Base-by-base conservation (phyloP, 345 rosid genomes). In the Acer yangbiense region DNA sequence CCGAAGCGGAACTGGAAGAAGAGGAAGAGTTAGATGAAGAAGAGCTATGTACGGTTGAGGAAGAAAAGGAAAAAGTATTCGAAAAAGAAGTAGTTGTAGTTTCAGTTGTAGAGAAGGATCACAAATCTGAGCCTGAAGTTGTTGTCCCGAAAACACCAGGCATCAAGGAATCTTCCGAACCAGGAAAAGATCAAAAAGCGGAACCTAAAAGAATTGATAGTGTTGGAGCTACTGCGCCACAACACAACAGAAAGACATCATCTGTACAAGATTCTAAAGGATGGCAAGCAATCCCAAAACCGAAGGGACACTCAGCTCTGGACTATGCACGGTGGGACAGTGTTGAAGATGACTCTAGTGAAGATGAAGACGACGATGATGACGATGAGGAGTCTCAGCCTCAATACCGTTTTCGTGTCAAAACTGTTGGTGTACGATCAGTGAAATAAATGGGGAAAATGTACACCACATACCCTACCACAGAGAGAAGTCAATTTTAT, bases 281-380 rank as follows among this genome's bases (percentile, higher is more conserved):
- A 72, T 95, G 98, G 99, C 88, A 90, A 85, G 87, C 98, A 7
- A 95, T 95, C 70, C 99, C 99, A 44, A 95, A 92, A 83, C 97
- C 99, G 20, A 95, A 95, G 90, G 99, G 99, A 54, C 98, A 95
- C 85, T 90, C 99, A 1, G 52, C 98, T 39, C 86, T 95, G 55
- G 91, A 95, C 84, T 95, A 95, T 77, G 93, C 88, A 5, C 88
- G 98, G 44, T 95, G 99, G 98, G 88, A 93, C 76, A 83, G 83
- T 29, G 98, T 95, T 67, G 90, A 88, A 77, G 92, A 90, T 76
- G 89, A 87, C 73, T 93, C 98, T 2, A 92, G 99, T 70, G 98
- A 92, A 43, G 97, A 94, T 29, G 94, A 90, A 2, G 87, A 90
- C 2, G 90, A 89, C 0, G 94, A 90, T 0, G 92, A 85, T 0